phyloP scores from a whole-genome alignment of 1,284 basidiomycete species.

The Cryptococcus hybrid region DNA sequence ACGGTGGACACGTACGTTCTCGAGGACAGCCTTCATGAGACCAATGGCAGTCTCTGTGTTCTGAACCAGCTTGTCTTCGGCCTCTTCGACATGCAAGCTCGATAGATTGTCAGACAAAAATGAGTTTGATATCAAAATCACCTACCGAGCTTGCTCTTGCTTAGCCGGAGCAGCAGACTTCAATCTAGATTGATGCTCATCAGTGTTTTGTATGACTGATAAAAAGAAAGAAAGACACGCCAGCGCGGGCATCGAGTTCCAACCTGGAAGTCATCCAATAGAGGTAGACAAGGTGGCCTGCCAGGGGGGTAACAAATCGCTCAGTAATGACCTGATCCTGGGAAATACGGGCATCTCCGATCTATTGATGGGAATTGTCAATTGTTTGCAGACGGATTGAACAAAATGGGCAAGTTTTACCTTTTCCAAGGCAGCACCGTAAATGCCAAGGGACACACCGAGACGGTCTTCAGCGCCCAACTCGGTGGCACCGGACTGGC shows the following conservation, averaged over 20 bases:
- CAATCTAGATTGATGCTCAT: conserved; percentile 54
- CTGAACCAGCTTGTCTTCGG: conserved; percentile 92
- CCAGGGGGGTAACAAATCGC: conserved; percentile 84
- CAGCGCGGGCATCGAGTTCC: conserved; percentile 66
- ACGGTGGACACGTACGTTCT: conserved; percentile 67
- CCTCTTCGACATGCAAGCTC: conserved; percentile 77
- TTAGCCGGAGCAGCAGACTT: conserved; percentile 70
- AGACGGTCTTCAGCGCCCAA: conserved; percentile 63
- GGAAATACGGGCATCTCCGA: conserved; percentile 76
- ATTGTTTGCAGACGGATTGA: not conserved
- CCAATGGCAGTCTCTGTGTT: conserved; percentile 98
- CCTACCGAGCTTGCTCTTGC: conserved; percentile 75
- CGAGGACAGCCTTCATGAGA: conserved; percentile 95
- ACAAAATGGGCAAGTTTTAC: conserved; percentile 27
- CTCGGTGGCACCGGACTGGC: conserved; percentile 67
- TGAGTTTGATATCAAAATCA: not conserved
- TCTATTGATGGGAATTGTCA: conserved; percentile 37
- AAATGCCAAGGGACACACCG: conserved; percentile 71
- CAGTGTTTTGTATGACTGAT: not conserved
- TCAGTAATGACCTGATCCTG: conserved; percentile 76
- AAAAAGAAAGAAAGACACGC: conserved; percentile 51
- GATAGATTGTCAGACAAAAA: not conserved
- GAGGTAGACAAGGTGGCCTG: conserved; percentile 77
- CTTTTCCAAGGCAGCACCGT: conserved; percentile 81
- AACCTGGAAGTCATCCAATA: conserved; percentile 58